Evolutionary conservation across 2,329 filamentous ascomycete genomes (phyloP).

Genomic region (Trichoderma sp.): DNA sequence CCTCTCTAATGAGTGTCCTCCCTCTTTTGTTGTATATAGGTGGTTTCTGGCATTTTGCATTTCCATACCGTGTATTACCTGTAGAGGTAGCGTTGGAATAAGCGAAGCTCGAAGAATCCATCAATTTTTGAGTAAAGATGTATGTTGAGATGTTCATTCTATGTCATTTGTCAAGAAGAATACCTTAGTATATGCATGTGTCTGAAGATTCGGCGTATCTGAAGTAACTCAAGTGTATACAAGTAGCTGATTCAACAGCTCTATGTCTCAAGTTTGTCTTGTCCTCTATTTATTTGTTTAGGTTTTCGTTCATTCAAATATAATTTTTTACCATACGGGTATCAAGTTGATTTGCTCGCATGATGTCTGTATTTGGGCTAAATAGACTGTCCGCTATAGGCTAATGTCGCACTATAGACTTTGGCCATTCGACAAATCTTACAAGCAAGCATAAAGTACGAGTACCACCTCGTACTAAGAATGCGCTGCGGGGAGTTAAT

Average conservation of each 20-base stretch:
- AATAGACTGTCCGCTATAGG: background rate
- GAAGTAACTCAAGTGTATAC: background rate
- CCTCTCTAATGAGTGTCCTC: background rate
- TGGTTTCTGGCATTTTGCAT: background rate
- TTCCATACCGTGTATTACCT: background rate
- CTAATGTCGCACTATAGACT: background rate
- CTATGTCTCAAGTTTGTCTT: background rate
- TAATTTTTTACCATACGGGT: too few species aligned
- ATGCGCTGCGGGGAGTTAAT: background rate
- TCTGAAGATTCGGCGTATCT: background rate
- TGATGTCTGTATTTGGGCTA: background rate
- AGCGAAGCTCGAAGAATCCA: background rate
- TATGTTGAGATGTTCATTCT: background rate
- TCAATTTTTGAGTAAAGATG: background rate
- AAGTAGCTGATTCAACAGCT: background rate
- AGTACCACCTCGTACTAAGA: background rate
- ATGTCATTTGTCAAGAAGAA: background rate
- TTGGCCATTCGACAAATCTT: background rate
- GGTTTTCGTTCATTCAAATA: too few species aligned
- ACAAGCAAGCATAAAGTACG: background rate
- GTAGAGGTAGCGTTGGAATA: background rate
- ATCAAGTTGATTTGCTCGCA: background rate
- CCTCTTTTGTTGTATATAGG: background rate
- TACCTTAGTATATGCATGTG: background rate
- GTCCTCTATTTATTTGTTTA: background rate